Percentiles rank a stretch among this genome's conserved stretches.
Evolutionary conservation across 1,284 basidiomycete species (phyloP).

Genomic region (Chalciporus sp.): DNA sequence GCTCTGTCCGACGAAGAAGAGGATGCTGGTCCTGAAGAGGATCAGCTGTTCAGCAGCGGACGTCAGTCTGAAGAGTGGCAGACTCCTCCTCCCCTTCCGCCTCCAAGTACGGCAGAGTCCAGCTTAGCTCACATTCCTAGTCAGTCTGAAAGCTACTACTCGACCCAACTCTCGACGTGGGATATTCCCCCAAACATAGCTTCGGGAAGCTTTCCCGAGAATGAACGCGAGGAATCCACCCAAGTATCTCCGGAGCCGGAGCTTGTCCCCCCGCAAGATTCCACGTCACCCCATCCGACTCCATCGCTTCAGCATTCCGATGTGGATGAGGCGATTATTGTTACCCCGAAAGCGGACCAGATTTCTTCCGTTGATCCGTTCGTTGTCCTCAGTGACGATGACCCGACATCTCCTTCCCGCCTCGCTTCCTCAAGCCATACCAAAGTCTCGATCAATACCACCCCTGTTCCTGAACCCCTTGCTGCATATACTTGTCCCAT

Average conservation of each 20-base stretch:
- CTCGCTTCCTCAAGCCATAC: not conserved
- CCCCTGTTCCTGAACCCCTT: conserved; percentile 46
- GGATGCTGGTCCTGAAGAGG: not conserved
- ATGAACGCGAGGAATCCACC: not conserved
- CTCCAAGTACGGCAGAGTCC: not conserved
- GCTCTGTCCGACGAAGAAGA: not conserved
- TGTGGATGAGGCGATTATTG: conserved; percentile 1
- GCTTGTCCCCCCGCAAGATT: not conserved
- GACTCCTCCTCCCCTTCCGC: not conserved
- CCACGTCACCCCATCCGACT: not conserved
- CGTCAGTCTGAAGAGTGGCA: not conserved
- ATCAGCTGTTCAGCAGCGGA: not conserved
- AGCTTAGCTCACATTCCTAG: not conserved
- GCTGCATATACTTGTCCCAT: conserved; percentile 73
- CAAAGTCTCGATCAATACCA: not conserved
- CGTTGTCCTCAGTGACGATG: not conserved
- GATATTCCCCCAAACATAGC: conserved; percentile 16
- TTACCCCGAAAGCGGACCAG: not conserved
- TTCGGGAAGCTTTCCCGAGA: not conserved
- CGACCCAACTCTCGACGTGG: conserved; percentile 24
- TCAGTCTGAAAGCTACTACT: not conserved
- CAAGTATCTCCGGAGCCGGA: not conserved
- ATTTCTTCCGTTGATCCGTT: not conserved
- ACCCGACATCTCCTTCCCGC: not conserved
- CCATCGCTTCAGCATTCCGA: conserved; percentile 5